phyloP scores from a whole-genome alignment of 805 yeast species.

The Cephaloascus albidus region DNA sequence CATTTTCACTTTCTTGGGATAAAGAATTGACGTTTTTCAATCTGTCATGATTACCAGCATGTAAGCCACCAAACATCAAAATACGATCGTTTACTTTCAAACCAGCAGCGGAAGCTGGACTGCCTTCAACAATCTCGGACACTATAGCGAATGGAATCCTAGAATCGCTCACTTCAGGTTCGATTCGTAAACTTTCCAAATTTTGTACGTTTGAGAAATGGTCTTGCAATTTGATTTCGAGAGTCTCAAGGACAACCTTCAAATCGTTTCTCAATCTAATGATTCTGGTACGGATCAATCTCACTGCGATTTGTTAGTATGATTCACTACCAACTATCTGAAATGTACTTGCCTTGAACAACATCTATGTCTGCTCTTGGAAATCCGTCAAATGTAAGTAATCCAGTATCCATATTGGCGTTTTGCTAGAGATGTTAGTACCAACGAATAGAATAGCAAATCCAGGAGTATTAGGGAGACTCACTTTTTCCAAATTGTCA shows the following conservation, averaged over 20 bases:
- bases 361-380: constrained; percentile 84
- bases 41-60: constrained; percentile 46
- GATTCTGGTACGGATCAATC: constrained; percentile 54
- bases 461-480: not conserved
- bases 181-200: not conserved
- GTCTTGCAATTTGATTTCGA: constrained; percentile 36
- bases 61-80: constrained; percentile 41
- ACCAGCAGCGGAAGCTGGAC: constrained; percentile 54
- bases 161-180: not conserved
- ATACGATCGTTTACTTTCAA: constrained; percentile 45
- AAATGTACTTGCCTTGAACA: constrained; percentile 25
- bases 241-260: constrained; percentile 30
- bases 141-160: constrained; percentile 48
- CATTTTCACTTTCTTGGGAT: constrained; percentile 30
- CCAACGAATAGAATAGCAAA: not conserved
- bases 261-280: constrained; percentile 67
- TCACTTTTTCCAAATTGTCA: not conserved
- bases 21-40: constrained; percentile 32
- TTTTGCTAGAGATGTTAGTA: constrained; percentile 15
- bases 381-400: constrained; percentile 69
- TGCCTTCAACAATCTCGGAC: constrained; percentile 32
- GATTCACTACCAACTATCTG: not conserved
- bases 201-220: constrained; percentile 19
- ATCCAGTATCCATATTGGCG: constrained; percentile 54
- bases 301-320: constrained; percentile 19